Conservation (phyloP, 768 basidiomycete species). For the Boletus pseudopeckii region DNA sequence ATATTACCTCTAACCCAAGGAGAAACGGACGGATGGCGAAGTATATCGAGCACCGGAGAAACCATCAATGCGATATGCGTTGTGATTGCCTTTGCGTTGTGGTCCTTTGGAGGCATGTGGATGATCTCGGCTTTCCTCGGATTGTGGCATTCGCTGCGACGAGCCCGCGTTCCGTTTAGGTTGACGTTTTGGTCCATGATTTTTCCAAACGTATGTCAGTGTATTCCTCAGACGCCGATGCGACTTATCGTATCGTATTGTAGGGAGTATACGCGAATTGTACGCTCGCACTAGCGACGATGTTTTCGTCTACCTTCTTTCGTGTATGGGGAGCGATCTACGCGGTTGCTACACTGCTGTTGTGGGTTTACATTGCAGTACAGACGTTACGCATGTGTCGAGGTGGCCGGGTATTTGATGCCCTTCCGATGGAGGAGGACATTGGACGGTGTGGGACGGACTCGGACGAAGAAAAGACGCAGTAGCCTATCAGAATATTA, state of each 20-base stretch:
- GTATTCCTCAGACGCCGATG: not conserved
- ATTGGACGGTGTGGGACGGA: conserved; percentile 20
- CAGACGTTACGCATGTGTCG: conserved; percentile 38
- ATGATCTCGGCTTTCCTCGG: conserved; percentile 53
- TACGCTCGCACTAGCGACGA: conserved; percentile 48
- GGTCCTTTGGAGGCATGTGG: conserved; percentile 66
- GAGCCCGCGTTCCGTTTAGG: conserved; percentile 46
- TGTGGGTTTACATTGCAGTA: conserved; percentile 50
- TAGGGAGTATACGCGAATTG: conserved; percentile 67
- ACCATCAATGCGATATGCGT: conserved; percentile 45
- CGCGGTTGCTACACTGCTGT: conserved; percentile 43
- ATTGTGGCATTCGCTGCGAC: conserved; percentile 41
- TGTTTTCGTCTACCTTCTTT: conserved; percentile 53
- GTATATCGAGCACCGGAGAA: conserved; percentile 32
- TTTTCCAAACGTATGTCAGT: conserved; percentile 58
- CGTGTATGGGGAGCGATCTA: conserved; percentile 57
- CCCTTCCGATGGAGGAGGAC: conserved; percentile 38
- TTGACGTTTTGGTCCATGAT: conserved; percentile 65
- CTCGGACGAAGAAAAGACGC: conserved; percentile 2
- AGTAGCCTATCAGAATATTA: not conserved
- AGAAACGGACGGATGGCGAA: conserved; percentile 35
- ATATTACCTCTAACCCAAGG: conserved; percentile 36
- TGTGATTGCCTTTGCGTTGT: conserved; percentile 50
- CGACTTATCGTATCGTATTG: not conserved
- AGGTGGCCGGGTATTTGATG: conserved; percentile 41